Base-by-base conservation (phyloP, 2,329 filamentous ascomycete species). In the Clonostachys sp. region DNA sequence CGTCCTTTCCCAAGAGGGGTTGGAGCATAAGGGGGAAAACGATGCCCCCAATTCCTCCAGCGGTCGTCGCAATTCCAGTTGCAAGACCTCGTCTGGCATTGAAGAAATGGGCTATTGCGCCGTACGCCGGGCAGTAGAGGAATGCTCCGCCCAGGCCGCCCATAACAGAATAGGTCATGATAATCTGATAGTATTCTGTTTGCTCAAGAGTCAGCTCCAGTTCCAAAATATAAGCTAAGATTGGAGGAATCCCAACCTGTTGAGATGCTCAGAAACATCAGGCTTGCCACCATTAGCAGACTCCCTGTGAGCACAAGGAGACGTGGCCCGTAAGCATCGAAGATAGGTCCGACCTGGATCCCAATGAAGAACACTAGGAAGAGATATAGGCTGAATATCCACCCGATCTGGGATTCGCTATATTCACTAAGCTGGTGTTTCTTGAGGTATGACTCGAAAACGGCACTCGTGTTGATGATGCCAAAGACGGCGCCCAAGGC, bases 341-440 rank as follows among this genome's bases (percentile, higher is more conserved):
- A 95, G 35, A 94, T 64, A 1, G 90, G 89, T 0, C 90, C 90
- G 44, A 91, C 84, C 58, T 92, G 87, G 12, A 95, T 80, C 24
- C 89, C 89, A 36, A 87, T 83, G 58, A 92, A 89, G 63, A 94
- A 92, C 42, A 87, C 80, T 42, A 92, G 71, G 59, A 94, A 95
- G 33, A 89, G 75, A 60, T 91, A 92, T 45, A 94, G 70, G 56
- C 85, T 84, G 57, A 94, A 91, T 52, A 95, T 89, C 90, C 90
- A 95, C n/a, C 87, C 87, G 44, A 91, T 84, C 45, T 80, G 75
- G 6, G 83, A 84, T 12, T 84, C 75, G 48, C 70, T 78, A 62
- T 90, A 84, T 17, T 76, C 68, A n/a, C 70, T 71, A 16, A 95
- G 75, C 58, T 94, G 88, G 61, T 95, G 73, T 17, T 74, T 78